A percentile compares a stretch with the other conserved stretches of the same genome.
Conservation (phyloP, 495 filamentous ascomycete species). For the Sphaerosporella brunnea region DNA sequence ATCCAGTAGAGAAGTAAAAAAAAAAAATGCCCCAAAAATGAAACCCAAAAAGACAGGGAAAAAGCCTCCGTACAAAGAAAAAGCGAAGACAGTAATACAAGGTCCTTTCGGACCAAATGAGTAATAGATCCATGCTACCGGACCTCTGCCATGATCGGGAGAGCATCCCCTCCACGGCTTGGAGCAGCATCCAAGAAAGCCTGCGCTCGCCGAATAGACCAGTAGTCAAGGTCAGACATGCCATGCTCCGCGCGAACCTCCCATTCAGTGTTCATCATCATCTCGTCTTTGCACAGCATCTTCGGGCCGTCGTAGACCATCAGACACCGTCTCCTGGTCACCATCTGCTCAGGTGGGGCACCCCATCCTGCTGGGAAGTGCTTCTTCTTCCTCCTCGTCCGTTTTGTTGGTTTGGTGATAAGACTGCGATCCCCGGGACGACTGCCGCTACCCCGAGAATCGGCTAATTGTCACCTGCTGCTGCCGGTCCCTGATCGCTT, state of each 20-base stretch:
- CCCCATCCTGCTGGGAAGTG: constrained; percentile 89
- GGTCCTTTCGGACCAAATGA: background rate
- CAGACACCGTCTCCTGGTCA: constrained; percentile 89
- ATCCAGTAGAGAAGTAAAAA: too few species aligned
- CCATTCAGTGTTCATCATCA: constrained; percentile 92
- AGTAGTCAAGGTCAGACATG: constrained; percentile 71
- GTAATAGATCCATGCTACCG: background rate
- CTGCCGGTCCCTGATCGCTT: constrained; percentile 32
- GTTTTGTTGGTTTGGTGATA: constrained; percentile 32
- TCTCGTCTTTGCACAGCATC: constrained; percentile 91
- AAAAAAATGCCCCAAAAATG: too few species aligned
- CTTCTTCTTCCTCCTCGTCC: constrained; percentile 67
- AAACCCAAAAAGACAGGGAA: too few species aligned
- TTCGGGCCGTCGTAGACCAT: constrained; percentile 81
- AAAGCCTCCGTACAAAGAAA: too few species aligned
- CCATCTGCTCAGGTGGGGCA: constrained; percentile 75
- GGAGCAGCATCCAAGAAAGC: constrained; percentile 37
- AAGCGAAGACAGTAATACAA: background rate
- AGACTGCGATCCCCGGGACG: constrained; percentile 19
- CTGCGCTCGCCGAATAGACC: constrained; percentile 71
- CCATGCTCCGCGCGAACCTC: constrained; percentile 60
- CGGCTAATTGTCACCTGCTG: constrained; percentile 43
- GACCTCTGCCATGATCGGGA: background rate
- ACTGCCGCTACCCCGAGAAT: constrained; percentile 40
- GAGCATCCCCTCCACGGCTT: constrained; percentile 11